A percentile compares a stretch with the other conserved stretches of the same genome.
These are phyloP conservation scores for Apiospora marii DNA, from an alignment of 2,329 filamentous ascomycete species.

Conservation along the genomic window DNA sequence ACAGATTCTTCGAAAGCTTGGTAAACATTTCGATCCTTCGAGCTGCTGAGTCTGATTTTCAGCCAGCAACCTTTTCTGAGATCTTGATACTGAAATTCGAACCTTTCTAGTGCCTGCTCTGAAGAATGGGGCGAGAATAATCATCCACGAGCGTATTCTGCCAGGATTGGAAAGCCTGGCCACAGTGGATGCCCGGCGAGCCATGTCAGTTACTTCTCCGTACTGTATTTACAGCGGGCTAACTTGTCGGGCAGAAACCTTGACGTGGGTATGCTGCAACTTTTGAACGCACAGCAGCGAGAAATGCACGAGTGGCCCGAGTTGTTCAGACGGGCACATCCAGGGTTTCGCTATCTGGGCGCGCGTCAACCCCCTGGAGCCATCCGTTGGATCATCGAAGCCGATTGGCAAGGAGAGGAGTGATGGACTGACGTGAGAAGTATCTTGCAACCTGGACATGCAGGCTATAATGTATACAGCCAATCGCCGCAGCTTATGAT, in stretches of 20 bases:
- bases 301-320: constrained; percentile 1
- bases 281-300: background rate
- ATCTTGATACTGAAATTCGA: background rate
- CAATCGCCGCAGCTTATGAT: too few species aligned
- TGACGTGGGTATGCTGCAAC: background rate
- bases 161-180: background rate
- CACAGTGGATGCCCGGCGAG: background rate
- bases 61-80: too few species aligned
- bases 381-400: constrained; percentile 36
- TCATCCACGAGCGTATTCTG: background rate
- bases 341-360: constrained; percentile 33
- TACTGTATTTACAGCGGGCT: background rate
- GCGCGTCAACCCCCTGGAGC: constrained; percentile 30
- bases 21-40: background rate
- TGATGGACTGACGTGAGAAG: background rate
- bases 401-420: constrained; percentile 27
- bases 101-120: background rate
- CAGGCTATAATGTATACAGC: too few species aligned
- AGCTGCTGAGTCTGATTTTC: too few species aligned
- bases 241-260: background rate
- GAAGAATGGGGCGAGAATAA: background rate
- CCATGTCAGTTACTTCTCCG: background rate
- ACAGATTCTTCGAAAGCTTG: constrained; percentile 1
- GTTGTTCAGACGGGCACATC: constrained; percentile 32
- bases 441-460: too few species aligned